Evolutionary conservation across 805 yeast genomes (phyloP).

Genomic region (Saccharomyces kudriavzevii): DNA sequence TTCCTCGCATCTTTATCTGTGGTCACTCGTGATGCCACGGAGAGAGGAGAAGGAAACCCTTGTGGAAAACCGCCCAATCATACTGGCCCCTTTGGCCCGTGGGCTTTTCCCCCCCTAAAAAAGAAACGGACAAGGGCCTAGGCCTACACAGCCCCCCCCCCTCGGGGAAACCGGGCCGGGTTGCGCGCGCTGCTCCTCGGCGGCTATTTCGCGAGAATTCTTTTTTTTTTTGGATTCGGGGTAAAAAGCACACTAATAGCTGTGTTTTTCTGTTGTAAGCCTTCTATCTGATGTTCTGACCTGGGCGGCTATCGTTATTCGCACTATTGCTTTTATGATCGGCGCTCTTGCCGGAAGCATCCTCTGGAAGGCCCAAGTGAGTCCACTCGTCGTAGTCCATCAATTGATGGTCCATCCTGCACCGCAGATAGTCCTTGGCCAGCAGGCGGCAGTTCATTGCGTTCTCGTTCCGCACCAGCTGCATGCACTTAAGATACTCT

Average conservation of each 20-base stretch:
- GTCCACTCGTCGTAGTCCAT: conserved; percentile 56
- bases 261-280: no score
- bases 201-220: background rate
- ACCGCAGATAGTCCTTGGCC: conserved; percentile 73
- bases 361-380: conserved; percentile 53
- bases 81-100: background rate
- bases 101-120: background rate
- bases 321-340: background rate
- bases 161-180: background rate
- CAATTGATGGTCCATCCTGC: conserved; percentile 77
- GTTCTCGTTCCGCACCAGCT: conserved; percentile 67
- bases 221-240: no score
- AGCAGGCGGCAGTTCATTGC: conserved; percentile 84
- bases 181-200: background rate
- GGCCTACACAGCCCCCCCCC: background rate
- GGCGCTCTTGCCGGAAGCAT: conserved; percentile 11
- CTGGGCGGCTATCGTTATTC: background rate
- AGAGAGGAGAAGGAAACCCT: background rate
- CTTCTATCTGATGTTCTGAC: background rate
- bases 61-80: background rate
- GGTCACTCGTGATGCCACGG: background rate
- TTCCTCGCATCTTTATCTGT: background rate
- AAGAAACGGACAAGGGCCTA: background rate
- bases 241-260: no score
- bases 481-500: conserved; percentile 69